Conservation (phyloP, 1,284 basidiomycete genomes). For the Malassezia sympodialis region DNA sequence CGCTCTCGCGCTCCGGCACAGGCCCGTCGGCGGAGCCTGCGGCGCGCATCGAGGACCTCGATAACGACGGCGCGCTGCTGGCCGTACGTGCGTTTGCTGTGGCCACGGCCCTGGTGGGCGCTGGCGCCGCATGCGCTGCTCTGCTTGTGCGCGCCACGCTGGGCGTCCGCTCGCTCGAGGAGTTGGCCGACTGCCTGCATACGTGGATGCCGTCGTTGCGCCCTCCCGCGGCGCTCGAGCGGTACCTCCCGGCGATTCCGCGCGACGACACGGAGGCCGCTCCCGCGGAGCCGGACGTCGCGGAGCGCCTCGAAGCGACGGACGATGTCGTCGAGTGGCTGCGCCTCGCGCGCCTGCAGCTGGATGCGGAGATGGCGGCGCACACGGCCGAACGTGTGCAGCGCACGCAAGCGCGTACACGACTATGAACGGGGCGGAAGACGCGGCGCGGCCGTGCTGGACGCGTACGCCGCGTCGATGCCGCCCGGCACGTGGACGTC, state of each 20-base stretch:
- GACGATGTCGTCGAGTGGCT: conserved; percentile 12
- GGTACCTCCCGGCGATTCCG: background rate
- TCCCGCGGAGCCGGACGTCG: background rate
- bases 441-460: background rate
- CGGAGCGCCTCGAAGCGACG: background rate
- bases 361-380: conserved; percentile 7
- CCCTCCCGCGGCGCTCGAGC: background rate
- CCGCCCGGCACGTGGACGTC: conserved; percentile 12
- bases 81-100: conserved; percentile 12
- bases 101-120: conserved; percentile 12
- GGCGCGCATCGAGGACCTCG: background rate
- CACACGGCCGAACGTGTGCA: conserved; percentile 1
- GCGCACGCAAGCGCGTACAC: background rate
- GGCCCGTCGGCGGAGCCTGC: background rate
- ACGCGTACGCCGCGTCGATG: background rate
- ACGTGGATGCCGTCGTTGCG: conserved; percentile 2
- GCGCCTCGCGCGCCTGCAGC: conserved; percentile 8
- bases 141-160: conserved; percentile 1
- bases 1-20: background rate
- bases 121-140: background rate
- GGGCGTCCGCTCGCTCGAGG: conserved; percentile 6
- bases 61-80: background rate
- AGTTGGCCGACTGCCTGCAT: conserved; percentile 15
- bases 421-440: background rate
- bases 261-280: background rate